Percentiles rank a stretch among this genome's conserved stretches.
Conservation (phyloP, 2,329 filamentous ascomycete genomes). For the Beauveria caledonica region DNA sequence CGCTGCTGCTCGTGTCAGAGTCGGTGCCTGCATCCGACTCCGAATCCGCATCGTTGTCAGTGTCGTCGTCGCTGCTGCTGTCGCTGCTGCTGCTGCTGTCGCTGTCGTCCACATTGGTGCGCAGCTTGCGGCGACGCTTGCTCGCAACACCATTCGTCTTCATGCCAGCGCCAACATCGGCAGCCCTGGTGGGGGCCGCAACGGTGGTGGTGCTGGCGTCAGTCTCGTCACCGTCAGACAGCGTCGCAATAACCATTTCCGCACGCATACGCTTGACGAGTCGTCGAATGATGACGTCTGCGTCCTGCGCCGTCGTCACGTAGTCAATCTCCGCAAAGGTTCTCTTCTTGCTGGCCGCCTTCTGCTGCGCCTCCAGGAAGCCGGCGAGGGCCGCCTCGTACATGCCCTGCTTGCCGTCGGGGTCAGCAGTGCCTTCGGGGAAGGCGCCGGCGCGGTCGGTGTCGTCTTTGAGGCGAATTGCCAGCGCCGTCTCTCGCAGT, state of each 20-base stretch:
- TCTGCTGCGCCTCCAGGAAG: conserved; percentile 31
- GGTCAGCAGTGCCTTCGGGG: conserved; percentile 38
- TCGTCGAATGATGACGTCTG: conserved; percentile 42
- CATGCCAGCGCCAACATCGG: conserved; percentile 23
- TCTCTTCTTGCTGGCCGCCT: conserved; percentile 27
- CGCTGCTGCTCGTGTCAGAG: conserved; percentile 10
- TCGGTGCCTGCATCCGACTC: conserved; percentile 19
- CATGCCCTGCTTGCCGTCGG: conserved; percentile 40
- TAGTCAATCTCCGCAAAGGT: conserved; percentile 47
- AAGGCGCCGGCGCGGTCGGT: conserved; percentile 41
- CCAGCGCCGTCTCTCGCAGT: conserved; percentile 57
- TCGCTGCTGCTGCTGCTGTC: conserved; percentile 27
- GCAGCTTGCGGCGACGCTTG: conserved; percentile 45
- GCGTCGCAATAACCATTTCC: conserved; percentile 47
- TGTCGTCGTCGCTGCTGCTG: conserved; percentile 29
- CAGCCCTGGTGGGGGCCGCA: background rate
- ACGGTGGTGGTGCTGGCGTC: conserved; percentile 21
- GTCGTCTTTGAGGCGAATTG: conserved; percentile 50
- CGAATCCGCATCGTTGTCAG: conserved; percentile 29
- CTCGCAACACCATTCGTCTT: conserved; percentile 39
- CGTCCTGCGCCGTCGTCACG: conserved; percentile 40
- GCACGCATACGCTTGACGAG: conserved; percentile 56
- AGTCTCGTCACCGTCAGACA: conserved; percentile 41
- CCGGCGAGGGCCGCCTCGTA: conserved; percentile 49
- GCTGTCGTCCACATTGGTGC: conserved; percentile 36